A percentile compares a stretch with the other conserved stretches of the same genome.
Evolutionary conservation across 768 basidiomycete species (phyloP).

Genomic region (Termitomyces sp.): DNA sequence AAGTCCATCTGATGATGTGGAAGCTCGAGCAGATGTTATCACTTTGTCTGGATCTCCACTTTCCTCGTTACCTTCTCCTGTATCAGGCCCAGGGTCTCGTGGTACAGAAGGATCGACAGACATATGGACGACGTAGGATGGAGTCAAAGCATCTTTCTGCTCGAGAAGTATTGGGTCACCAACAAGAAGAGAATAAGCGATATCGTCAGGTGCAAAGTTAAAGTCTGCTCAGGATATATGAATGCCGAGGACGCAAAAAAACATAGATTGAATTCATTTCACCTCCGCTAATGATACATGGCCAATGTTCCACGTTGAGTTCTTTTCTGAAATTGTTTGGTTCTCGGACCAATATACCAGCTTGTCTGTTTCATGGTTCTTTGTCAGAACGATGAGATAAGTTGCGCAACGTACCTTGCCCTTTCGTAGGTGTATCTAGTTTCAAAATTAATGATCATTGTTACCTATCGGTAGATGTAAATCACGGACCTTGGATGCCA

Average conservation of each 20-base stretch:
- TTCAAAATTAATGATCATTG: background rate
- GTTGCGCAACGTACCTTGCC: conserved; percentile 43
- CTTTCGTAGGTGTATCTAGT: conserved; percentile 79
- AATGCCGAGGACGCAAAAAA: background rate
- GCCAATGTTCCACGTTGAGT: conserved; percentile 53
- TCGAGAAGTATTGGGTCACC: conserved; percentile 51
- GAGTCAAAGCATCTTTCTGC: conserved; percentile 49
- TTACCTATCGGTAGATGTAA: background rate
- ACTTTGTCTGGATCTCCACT: conserved; percentile 62
- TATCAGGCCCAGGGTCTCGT: conserved; percentile 17
- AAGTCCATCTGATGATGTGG: conserved; percentile 63
- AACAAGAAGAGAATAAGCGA: conserved; percentile 76
- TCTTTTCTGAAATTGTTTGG: conserved; percentile 51
- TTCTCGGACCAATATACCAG: conserved; percentile 68
- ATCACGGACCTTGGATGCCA: conserved; percentile 83
- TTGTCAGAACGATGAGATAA: background rate
- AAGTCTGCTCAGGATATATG: conserved; percentile 58
- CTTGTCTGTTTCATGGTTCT: conserved; percentile 53
- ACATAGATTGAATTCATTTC: conserved; percentile 1
- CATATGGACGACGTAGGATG: conserved; percentile 70
- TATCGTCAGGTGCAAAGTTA: conserved; percentile 82
- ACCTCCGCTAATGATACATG: conserved; percentile 86
- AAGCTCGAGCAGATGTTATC: conserved; percentile 71
- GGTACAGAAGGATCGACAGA: conserved; percentile 63
- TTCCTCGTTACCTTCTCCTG: conserved; percentile 45